These are phyloP conservation scores for Rhododendron ferrugineum DNA, from an alignment of 148 eudicot species.

Conservation along the genomic window DNA sequence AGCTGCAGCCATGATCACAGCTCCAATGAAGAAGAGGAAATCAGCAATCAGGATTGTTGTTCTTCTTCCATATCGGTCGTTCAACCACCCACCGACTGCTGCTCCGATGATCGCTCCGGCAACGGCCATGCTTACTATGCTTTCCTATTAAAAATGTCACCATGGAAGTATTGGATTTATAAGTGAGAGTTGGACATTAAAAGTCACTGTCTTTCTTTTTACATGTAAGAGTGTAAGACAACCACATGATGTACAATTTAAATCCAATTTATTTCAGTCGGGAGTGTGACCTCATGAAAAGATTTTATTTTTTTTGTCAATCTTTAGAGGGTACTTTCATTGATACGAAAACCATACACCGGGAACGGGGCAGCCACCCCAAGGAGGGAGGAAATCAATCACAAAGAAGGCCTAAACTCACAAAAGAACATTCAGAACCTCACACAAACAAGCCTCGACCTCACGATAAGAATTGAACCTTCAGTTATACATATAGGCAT, in stretches of 20 bases:
- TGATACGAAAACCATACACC: too few relatives aligned
- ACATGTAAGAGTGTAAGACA: not conserved
- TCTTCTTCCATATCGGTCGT: slow-evolving; percentile 55
- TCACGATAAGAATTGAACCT: too few relatives aligned
- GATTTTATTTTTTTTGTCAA: too few relatives aligned
- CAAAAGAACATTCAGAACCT: too few relatives aligned
- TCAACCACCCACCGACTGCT: slow-evolving; percentile 60
- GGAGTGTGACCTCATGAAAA: too few relatives aligned
- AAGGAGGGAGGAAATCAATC: too few relatives aligned
- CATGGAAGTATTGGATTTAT: not conserved
- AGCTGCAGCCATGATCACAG: slow-evolving; percentile 58
- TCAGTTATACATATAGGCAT: too few relatives aligned
- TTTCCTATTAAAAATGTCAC: slow-evolving; percentile 36
- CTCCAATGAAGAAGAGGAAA: slow-evolving; percentile 49
- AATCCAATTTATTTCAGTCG: not conserved
- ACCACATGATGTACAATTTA: not conserved
- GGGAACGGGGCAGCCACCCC: too few relatives aligned
- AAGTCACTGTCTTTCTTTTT: not conserved
- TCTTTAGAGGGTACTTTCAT: too few relatives aligned
- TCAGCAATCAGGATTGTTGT: slow-evolving; percentile 48
- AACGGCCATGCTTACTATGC: slow-evolving; percentile 69
- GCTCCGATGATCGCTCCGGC: slow-evolving; percentile 81
- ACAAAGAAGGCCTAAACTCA: too few relatives aligned
- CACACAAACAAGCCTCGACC: too few relatives aligned
- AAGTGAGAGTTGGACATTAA: not conserved